Evolutionary conservation across 176 grass and related monocot genomes (phyloP), one percentile per base, ranked within the genome.

Genomic region (Cocos nucifera): DNA sequence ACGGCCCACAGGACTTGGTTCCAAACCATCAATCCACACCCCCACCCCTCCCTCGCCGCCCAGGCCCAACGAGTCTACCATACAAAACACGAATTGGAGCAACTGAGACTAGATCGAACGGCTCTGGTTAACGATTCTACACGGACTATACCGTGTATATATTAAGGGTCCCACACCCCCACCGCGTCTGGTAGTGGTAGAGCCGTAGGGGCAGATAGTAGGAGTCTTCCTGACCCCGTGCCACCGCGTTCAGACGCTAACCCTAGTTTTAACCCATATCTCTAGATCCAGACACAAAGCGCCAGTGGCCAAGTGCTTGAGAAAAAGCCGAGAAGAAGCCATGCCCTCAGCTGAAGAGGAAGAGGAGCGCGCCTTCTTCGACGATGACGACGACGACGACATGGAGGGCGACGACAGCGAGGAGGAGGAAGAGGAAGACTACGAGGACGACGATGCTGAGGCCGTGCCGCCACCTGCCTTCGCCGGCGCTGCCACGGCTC

Each of bases 291-390:
- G 30, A 17, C 27, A 27, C 10, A 19, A 30, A 25, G 4, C 25
- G 30, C 16, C 22, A 23, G 15, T 1, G 32, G 32, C 27, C 24
- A 53, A 15, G 8, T 21, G 63, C 63, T 44, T 8, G 35, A 44
- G 35, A 44, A 44, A 44, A 44, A 24, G 66, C 20, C 18, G 1
- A n/a, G 17, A 2, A 69, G 66, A 12, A 17, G 22, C 15, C 50
- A 30, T 56, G 66, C 66, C 66, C 21, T 69, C 26, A 4, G 54
- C 52, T 5, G 54, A 57, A 56, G 56, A 9, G 10, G 10, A 17
- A 51, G 73, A 73, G 58, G 63, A 86, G 49, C 79, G 66, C 59
- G 57, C 62, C 56, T 60, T 72, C 69, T 91, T 78, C 32, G 17
- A 58, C 19, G 58, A 55, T 12, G 66, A 65, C 16, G 66, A 91